These are phyloP conservation scores for Wickerhamomyces hampshirensis DNA, from an alignment of 805 yeast genomes.

Conservation along the genomic window DNA sequence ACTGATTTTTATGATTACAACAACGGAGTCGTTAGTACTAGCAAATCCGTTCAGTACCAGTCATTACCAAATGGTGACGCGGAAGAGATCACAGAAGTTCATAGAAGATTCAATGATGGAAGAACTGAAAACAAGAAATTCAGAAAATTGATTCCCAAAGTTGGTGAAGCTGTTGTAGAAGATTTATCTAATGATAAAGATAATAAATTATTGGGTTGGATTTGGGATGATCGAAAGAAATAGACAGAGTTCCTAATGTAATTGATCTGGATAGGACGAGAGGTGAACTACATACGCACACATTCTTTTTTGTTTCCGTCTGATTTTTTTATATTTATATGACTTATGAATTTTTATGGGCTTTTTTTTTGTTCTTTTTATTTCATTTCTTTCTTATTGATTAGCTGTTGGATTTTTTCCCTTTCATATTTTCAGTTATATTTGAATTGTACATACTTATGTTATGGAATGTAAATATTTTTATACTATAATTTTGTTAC, in stretches of 20 bases:
- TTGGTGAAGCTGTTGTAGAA: conserved; percentile 33
- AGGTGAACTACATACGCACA: background rate
- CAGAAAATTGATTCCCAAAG: conserved; percentile 33
- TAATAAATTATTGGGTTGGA: conserved; percentile 14
- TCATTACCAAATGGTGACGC: conserved; percentile 38
- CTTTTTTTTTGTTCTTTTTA: background rate
- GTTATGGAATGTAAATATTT: no score
- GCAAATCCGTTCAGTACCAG: conserved; percentile 29
- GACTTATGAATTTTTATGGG: background rate
- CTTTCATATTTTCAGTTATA: no score
- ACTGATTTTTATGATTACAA: conserved; percentile 9
- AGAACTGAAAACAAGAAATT: conserved; percentile 31
- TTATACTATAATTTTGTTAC: no score
- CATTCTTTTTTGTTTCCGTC: background rate
- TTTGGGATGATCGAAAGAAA: conserved; percentile 17
- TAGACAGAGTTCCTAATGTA: background rate
- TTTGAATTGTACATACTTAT: no score
- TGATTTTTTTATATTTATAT: background rate
- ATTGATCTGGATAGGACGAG: background rate
- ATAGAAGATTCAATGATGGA: conserved; percentile 41
- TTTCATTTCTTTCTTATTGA: no score
- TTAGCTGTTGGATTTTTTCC: background rate
- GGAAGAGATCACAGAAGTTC: conserved; percentile 34
- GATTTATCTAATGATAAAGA: conserved; percentile 5
- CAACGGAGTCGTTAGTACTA: conserved; percentile 3